Evolutionary conservation across 129 eudicot species (phyloP).

Genomic region (Silybum marianum): DNA sequence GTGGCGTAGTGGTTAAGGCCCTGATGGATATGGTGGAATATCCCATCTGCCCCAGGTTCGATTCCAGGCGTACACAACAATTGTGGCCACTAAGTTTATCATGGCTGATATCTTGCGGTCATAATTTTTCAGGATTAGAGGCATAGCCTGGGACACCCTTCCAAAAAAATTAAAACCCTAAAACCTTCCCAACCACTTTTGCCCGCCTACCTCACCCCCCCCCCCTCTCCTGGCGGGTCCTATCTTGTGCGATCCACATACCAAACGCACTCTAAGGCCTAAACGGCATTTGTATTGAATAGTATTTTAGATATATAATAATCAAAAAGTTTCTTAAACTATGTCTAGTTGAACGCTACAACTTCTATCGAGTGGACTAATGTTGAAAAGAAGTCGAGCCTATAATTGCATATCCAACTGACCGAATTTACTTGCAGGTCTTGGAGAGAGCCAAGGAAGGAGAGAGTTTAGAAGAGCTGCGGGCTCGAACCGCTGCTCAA

Average conservation of each 20-base stretch:
- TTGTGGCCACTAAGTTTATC: too few relatives aligned
- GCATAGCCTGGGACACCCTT: too few relatives aligned
- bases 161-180: background rate
- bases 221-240: background rate
- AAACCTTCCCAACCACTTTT: background rate
- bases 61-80: too few relatives aligned
- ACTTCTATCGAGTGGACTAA: background rate
- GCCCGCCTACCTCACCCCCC: background rate
- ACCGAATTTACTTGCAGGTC: conserved; percentile 46
- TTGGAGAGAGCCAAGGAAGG: conserved; percentile 97
- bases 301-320: background rate
- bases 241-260: too few relatives aligned
- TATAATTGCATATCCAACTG: background rate
- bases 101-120: too few relatives aligned
- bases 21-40: too few relatives aligned
- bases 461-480: conserved; percentile 87
- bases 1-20: too few relatives aligned
- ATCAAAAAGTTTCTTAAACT: background rate
- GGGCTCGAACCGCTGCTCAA: conserved; percentile 89
- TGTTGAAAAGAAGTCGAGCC: background rate
- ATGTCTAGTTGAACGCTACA: background rate
- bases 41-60: too few relatives aligned
- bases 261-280: too few relatives aligned
- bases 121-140: too few relatives aligned
- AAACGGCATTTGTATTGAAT: background rate